A percentile compares a stretch with the other conserved stretches of the same genome.
These are phyloP conservation scores for Apiospora saccharicola DNA, from an alignment of 2,329 filamentous ascomycete genomes.

Conservation along the genomic window DNA sequence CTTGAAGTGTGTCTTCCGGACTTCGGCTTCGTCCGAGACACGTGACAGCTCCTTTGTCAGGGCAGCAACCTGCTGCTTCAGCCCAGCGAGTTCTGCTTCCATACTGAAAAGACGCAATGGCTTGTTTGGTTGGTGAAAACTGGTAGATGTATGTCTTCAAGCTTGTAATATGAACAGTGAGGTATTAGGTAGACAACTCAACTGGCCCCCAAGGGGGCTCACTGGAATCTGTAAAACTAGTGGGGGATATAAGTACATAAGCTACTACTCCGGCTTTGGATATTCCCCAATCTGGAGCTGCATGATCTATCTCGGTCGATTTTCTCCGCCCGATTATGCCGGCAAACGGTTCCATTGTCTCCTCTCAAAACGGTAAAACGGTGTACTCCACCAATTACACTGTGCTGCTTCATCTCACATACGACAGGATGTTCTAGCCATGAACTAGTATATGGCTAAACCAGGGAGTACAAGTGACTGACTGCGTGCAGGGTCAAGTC, in stretches of 20 bases:
- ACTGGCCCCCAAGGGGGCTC: background rate
- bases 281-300: conserved; percentile 1
- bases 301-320: conserved; percentile 4
- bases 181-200: too few relatives aligned
- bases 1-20: conserved; percentile 63
- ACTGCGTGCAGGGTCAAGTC: background rate
- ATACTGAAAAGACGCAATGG: conserved; percentile 33
- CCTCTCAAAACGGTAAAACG: background rate
- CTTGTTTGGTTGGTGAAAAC: too few relatives aligned
- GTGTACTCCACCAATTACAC: background rate
- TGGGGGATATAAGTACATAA: background rate
- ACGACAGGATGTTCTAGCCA: background rate
- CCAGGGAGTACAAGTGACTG: background rate
- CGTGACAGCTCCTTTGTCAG: conserved; percentile 46
- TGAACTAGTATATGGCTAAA: background rate
- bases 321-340: conserved; percentile 5
- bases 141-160: background rate
- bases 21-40: conserved; percentile 57
- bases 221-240: background rate
- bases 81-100: conserved; percentile 45
- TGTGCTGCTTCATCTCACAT: background rate
- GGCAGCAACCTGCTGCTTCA: conserved; percentile 46
- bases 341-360: background rate
- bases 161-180: background rate
- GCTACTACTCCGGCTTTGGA: background rate